phyloP scores from a whole-genome alignment of 805 yeast species.

The Schizosaccharomyces cryophilus region DNA sequence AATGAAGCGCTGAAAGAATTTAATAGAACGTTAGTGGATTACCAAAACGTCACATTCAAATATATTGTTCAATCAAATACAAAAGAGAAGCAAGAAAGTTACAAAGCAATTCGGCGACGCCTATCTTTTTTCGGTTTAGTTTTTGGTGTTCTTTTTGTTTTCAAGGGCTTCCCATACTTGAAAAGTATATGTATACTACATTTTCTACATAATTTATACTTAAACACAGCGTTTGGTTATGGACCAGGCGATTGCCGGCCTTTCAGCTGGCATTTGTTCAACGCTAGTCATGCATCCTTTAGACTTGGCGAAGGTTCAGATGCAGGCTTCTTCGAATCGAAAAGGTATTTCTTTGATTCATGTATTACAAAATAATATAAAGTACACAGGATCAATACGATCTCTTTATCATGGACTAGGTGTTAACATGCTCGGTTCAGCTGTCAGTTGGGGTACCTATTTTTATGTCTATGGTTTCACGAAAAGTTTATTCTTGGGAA shows the following conservation, averaged over 20 bases:
- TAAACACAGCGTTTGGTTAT: not conserved
- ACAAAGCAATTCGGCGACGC: too few species aligned
- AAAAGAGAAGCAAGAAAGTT: too few species aligned
- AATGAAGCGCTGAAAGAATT: too few species aligned
- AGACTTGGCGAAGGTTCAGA: conserved; percentile 59
- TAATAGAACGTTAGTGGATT: too few species aligned
- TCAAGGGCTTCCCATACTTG: too few species aligned
- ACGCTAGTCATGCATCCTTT: conserved; percentile 72
- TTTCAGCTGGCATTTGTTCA: conserved; percentile 58
- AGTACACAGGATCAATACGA: conserved; percentile 6
- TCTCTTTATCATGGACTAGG: conserved; percentile 49
- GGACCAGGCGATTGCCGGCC: conserved; percentile 30
- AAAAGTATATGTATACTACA: too few species aligned
- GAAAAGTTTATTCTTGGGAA: conserved; percentile 1
- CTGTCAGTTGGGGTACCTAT: conserved; percentile 72
- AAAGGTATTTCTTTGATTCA: not conserved
- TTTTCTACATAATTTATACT: too few species aligned
- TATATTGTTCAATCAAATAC: too few species aligned
- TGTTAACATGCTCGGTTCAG: conserved; percentile 63
- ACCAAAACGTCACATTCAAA: too few species aligned
- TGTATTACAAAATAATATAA: not conserved
- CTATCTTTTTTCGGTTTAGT: too few species aligned
- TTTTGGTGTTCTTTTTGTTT: too few species aligned
- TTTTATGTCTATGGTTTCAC: conserved; percentile 26
- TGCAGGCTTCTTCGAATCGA: conserved; percentile 25